Conservation (phyloP, 2,329 filamentous ascomycete species). For the Aspergillus sp. region DNA sequence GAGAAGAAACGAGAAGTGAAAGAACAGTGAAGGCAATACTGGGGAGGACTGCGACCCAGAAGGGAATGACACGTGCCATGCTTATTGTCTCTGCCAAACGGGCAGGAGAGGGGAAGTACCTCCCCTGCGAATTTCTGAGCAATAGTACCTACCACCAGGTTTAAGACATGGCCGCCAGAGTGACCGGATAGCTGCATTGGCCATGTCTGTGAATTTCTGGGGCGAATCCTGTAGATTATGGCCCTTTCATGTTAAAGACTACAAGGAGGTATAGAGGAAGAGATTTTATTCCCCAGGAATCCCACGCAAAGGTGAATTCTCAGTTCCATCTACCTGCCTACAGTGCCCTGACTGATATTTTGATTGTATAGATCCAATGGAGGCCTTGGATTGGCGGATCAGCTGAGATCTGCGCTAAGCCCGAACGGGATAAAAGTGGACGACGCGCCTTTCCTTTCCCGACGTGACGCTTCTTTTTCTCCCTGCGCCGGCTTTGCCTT, state of each 20-base stretch:
- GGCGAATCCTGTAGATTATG: not conserved
- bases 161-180: not conserved
- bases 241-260: too few relatives aligned
- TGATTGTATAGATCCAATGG: constrained; percentile 2
- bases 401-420: constrained; percentile 20
- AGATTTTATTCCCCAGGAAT: too few relatives aligned
- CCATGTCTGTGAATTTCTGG: not conserved
- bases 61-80: not conserved
- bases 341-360: not conserved
- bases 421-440: constrained; percentile 32
- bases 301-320: too few relatives aligned
- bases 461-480: constrained; percentile 23
- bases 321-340: too few relatives aligned
- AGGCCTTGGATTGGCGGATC: constrained; percentile 17
- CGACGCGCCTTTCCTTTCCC: constrained; percentile 24
- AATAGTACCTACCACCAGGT: not conserved
- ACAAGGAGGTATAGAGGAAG: too few relatives aligned
- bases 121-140: not conserved
- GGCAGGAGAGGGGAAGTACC: not conserved
- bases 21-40: not conserved
- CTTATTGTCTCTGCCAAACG: not conserved
- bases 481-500: not conserved
- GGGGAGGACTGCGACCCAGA: too few relatives aligned
- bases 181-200: not conserved
- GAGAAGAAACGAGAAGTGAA: not conserved